phyloP scores from a whole-genome alignment of 768 basidiomycete species.

The Mycena venus region DNA sequence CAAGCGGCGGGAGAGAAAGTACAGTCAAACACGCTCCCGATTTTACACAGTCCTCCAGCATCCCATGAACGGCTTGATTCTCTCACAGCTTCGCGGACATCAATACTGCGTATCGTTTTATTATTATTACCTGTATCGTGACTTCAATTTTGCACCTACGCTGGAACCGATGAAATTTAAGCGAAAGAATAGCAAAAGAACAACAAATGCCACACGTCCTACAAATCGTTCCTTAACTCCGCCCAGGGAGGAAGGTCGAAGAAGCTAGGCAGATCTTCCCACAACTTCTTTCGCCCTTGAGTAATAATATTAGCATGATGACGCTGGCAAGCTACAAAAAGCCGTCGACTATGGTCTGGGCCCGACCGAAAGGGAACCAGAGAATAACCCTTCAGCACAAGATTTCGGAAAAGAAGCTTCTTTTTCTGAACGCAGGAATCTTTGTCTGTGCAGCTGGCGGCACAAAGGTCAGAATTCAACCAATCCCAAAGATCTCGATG shows the following conservation, averaged over 20 bases:
- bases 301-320: background rate
- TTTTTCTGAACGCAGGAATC: background rate
- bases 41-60: too few relatives aligned
- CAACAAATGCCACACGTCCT: too few relatives aligned
- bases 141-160: too few relatives aligned
- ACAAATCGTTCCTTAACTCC: slow-evolving; percentile 17
- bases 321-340: background rate
- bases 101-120: too few relatives aligned
- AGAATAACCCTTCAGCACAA: background rate
- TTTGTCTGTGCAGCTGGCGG: background rate
- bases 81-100: too few relatives aligned
- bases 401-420: background rate
- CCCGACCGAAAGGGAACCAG: background rate
- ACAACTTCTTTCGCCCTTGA: background rate
- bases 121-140: too few relatives aligned
- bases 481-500: background rate
- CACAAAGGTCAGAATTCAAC: background rate
- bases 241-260: slow-evolving; percentile 11
- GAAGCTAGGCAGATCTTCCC: slow-evolving; percentile 1
- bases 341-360: too few relatives aligned
- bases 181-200: too few relatives aligned
- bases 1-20: too few relatives aligned
- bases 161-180: too few relatives aligned
- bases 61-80: too few relatives aligned
- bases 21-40: too few relatives aligned